Percentiles rank a stretch among this genome's conserved stretches.
phyloP scores from a whole-genome alignment of 2,329 filamentous ascomycete species.

The Emmonsiellopsis sp. region DNA sequence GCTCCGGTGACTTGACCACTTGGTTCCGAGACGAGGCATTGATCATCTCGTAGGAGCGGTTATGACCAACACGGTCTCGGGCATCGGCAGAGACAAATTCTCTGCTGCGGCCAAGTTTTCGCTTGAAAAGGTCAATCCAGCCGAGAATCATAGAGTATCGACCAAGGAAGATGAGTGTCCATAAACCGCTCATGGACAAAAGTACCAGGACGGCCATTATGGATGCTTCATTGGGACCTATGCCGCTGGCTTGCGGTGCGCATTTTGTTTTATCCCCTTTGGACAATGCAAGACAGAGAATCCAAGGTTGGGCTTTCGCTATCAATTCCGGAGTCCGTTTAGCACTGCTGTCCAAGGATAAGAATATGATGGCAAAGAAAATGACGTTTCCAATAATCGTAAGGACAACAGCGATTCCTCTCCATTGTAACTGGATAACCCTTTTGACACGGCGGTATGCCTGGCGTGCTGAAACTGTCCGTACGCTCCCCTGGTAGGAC shows the following conservation, averaged over 20 bases:
- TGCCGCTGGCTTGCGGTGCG: slow-evolving; percentile 45
- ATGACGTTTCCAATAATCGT: slow-evolving; percentile 87
- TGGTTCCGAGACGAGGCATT: slow-evolving; percentile 15
- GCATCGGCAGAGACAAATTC: slow-evolving; percentile 91
- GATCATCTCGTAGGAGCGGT: slow-evolving; percentile 74
- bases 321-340: slow-evolving; percentile 48
- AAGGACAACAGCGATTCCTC: slow-evolving; percentile 79
- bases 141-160: slow-evolving; percentile 77
- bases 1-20: slow-evolving; percentile 25
- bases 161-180: slow-evolving; percentile 72
- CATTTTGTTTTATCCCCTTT: slow-evolving; percentile 59
- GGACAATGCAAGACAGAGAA: slow-evolving; percentile 57
- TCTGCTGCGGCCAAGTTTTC: slow-evolving; percentile 42
- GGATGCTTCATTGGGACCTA: slow-evolving; percentile 68
- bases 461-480: slow-evolving; percentile 73
- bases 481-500: slow-evolving; percentile 65
- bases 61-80: slow-evolving; percentile 53
- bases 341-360: slow-evolving; percentile 71
- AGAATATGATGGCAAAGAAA: slow-evolving; percentile 87
- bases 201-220: slow-evolving; percentile 75
- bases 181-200: slow-evolving; percentile 76
- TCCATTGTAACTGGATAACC: slow-evolving; percentile 87
- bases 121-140: slow-evolving; percentile 61
- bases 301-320: slow-evolving; percentile 54
- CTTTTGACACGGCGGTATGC: slow-evolving; percentile 79